Conservation (phyloP, 495 filamentous ascomycete genomes). For the Astrothelium subdiscretum region DNA sequence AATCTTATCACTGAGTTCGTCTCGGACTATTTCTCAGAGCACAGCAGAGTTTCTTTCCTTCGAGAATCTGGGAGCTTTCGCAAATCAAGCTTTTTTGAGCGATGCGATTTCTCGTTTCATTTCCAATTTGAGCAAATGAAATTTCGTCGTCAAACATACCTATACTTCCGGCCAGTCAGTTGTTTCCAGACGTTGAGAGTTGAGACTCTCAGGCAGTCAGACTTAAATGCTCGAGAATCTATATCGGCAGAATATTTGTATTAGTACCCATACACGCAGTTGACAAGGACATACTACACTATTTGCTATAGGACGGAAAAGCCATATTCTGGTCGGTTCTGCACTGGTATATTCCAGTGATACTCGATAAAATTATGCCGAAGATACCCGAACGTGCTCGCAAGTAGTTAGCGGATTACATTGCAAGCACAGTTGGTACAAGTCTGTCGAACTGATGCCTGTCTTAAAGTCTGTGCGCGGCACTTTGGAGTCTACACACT, state of each 20-base stretch:
- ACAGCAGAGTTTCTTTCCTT: neutral
- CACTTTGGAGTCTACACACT: neutral
- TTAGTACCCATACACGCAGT: neutral
- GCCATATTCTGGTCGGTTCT: neutral
- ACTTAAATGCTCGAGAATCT: neutral
- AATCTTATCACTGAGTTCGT: neutral
- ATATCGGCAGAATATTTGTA: neutral
- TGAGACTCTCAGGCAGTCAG: neutral
- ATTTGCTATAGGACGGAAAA: neutral
- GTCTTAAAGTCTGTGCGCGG: neutral
- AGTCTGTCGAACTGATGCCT: neutral
- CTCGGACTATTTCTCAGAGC: neutral
- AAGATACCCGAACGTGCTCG: too few species aligned
- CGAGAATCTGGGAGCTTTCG: neutral
- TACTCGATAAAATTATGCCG: neutral
- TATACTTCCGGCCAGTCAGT: neutral
- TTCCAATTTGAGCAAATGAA: neutral
- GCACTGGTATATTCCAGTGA: neutral
- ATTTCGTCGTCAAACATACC: neutral
- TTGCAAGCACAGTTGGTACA: neutral
- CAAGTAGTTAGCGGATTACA: too few species aligned
- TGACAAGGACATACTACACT: neutral
- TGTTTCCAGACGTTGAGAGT: neutral
- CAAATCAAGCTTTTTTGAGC: neutral
- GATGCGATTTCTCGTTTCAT: neutral